Percentiles rank a stretch among this genome's conserved stretches.
phyloP scores from a whole-genome alignment of 2,329 filamentous ascomycete genomes.

The Cryphonectria parasitica region DNA sequence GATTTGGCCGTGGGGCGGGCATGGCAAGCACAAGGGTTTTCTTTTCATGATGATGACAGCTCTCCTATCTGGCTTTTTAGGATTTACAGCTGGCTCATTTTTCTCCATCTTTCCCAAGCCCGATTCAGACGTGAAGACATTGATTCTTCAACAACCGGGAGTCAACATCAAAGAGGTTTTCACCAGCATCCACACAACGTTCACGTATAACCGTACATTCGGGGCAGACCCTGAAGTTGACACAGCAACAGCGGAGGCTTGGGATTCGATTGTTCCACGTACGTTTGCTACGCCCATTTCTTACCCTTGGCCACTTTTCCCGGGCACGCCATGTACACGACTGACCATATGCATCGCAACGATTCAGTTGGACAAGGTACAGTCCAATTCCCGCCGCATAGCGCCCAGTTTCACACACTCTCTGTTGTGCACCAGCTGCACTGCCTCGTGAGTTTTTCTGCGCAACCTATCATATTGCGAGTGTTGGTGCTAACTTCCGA shows the following conservation, averaged over 20 bases:
- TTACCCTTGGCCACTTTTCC: too few species aligned
- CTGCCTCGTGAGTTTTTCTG: neutral
- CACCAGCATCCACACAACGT: neutral
- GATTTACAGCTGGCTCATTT: too few species aligned
- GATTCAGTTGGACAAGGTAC: neutral
- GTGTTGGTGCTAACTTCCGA: too few species aligned
- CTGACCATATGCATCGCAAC: neutral
- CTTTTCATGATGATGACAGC: neutral
- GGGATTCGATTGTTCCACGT: conserved; percentile 2
- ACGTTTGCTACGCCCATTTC: neutral
- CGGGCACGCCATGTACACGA: neutral
- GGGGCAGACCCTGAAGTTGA: neutral
- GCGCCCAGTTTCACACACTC: neutral
- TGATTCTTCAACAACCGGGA: neutral
- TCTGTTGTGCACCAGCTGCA: conserved; percentile 6
- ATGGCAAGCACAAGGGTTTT: too few species aligned
- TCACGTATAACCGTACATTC: neutral
- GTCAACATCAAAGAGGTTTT: neutral
- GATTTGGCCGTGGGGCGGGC: too few species aligned
- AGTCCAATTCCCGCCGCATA: neutral
- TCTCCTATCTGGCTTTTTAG: neutral
- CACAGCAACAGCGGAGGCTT: neutral
- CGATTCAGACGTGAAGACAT: neutral
- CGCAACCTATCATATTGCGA: neutral
- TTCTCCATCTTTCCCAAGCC: too few species aligned